Evolutionary conservation across 345 rosid genomes (phyloP).

Genomic region (Capsella bursapastoris): DNA sequence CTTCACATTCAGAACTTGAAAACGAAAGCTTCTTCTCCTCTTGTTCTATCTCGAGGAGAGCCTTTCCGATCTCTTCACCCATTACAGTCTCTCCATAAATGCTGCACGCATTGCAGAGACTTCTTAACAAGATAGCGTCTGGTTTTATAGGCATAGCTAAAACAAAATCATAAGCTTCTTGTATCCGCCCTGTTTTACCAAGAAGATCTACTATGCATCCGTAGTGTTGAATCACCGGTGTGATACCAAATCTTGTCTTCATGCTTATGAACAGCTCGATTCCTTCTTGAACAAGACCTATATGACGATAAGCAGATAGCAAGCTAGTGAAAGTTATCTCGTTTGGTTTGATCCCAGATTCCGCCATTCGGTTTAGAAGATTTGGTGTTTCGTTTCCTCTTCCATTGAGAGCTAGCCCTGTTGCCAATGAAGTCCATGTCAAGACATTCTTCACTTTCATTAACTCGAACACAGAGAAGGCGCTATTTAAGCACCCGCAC

Average conservation of each 20-base stretch:
- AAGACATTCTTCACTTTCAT: constrained; percentile 60
- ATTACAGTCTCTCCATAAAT: constrained; percentile 56
- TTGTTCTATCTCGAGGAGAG: constrained; percentile 47
- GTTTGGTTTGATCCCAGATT: constrained; percentile 54
- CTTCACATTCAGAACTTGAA: constrained; percentile 45
- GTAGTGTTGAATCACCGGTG: constrained; percentile 50
- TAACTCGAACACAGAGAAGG: constrained; percentile 44
- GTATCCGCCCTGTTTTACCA: constrained; percentile 57
- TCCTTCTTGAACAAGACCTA: constrained; percentile 60
- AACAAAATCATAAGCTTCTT: constrained; percentile 56
- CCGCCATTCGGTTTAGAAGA: constrained; percentile 52
- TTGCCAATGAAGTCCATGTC: constrained; percentile 71
- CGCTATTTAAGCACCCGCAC: constrained; percentile 57
- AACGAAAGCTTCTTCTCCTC: neutral
- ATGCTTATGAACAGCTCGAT: constrained; percentile 54
- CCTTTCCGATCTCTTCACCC: constrained; percentile 57
- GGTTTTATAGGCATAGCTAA: constrained; percentile 53
- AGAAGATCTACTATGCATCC: constrained; percentile 64
- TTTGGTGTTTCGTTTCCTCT: constrained; percentile 54
- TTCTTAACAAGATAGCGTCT: constrained; percentile 56
- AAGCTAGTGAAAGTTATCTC: constrained; percentile 64
- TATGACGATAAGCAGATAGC: constrained; percentile 63
- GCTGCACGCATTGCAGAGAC: constrained; percentile 53
- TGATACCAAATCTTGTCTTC: constrained; percentile 45
- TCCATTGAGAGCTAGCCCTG: constrained; percentile 69